phyloP scores from a whole-genome alignment of 179 eudicot species.

The Beta macrorhiza region DNA sequence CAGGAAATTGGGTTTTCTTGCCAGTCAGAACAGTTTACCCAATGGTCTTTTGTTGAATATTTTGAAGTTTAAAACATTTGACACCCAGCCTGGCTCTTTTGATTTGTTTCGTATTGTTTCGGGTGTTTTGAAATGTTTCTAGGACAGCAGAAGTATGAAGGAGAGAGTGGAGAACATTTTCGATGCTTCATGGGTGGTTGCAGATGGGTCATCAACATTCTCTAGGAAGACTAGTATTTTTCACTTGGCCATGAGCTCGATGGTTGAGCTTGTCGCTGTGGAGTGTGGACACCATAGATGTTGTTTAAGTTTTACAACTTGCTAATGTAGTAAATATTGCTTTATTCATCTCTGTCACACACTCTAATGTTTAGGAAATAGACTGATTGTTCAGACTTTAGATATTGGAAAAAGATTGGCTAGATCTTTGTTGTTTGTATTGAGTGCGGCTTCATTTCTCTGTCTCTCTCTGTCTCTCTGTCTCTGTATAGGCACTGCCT shows the following conservation, averaged over 20 bases:
- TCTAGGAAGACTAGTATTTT: neutral
- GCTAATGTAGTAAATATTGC: neutral
- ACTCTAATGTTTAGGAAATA: neutral
- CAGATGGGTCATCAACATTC: neutral
- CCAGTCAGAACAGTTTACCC: neutral
- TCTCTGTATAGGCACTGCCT: neutral
- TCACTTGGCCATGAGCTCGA: neutral
- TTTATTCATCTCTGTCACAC: neutral
- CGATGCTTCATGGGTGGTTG: neutral
- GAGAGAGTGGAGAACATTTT: neutral
- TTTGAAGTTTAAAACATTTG: neutral
- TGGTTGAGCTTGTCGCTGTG: slow-evolving; percentile 4
- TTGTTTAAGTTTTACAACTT: neutral
- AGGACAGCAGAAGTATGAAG: neutral
- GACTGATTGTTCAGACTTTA: neutral
- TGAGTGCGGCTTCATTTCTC: no score
- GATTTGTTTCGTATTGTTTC: neutral
- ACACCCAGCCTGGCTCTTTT: neutral
- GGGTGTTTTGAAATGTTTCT: neutral
- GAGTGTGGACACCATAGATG: neutral
- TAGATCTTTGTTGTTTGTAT: neutral
- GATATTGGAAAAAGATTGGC: neutral
- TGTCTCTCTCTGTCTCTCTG: neutral
- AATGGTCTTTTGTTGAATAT: neutral
- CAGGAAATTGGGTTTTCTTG: neutral